phyloP scores from a whole-genome alignment of 208 protist genomes.

The Crithidia mellificae region DNA sequence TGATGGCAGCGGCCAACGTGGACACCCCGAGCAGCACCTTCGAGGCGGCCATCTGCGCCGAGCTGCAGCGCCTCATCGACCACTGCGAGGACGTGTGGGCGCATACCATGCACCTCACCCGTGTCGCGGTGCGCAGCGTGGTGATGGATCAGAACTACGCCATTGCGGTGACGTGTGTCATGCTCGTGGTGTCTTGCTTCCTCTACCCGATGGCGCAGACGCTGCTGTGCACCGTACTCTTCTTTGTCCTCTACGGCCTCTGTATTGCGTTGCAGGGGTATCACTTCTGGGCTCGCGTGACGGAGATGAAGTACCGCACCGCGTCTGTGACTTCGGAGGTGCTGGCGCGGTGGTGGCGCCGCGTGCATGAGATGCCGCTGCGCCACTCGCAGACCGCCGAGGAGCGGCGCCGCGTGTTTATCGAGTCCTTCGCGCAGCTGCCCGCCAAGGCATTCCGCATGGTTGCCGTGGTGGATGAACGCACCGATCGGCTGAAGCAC shows the following conservation, averaged over 20 bases:
- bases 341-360: constrained; percentile 54
- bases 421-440: constrained; percentile 65
- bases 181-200: constrained; percentile 71
- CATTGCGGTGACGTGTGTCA: constrained; percentile 55
- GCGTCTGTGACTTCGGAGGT: constrained; percentile 64
- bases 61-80: constrained; percentile 60
- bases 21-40: constrained; percentile 65
- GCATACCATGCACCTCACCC: constrained; percentile 39
- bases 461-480: constrained; percentile 65
- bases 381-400: constrained; percentile 46
- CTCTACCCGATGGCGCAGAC: constrained; percentile 50
- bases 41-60: constrained; percentile 59
- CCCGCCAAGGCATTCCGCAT: constrained; percentile 77
- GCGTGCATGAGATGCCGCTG: constrained; percentile 51
- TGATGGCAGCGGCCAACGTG: constrained; percentile 23
- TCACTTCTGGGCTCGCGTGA: constrained; percentile 75
- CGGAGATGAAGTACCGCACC: constrained; percentile 74
- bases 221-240: constrained; percentile 60
- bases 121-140: constrained; percentile 48
- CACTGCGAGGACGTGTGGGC: constrained; percentile 40
- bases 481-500: constrained; percentile 69
- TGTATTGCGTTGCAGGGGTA: constrained; percentile 68
- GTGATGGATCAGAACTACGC: constrained; percentile 65
- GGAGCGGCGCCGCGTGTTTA: constrained; percentile 67
- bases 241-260: constrained; percentile 62